Evolutionary conservation across 139 green algal species (phyloP), one percentile per base, ranked within the genome.

Genomic region (Chlorella sp.): DNA sequence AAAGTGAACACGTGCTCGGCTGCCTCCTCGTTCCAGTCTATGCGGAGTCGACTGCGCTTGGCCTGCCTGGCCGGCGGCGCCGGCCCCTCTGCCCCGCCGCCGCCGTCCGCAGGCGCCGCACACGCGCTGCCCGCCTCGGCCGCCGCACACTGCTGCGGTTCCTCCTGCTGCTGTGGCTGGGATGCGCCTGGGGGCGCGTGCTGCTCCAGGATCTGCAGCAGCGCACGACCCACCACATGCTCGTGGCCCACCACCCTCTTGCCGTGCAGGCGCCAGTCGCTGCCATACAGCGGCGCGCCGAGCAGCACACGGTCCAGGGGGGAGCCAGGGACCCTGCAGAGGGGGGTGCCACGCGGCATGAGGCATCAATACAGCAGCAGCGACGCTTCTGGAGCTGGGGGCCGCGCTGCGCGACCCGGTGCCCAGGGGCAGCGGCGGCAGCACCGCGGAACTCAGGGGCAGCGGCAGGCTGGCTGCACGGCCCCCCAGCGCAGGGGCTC

Each of bases 241-340:
- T 78, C 66, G n/a, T 50, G 27, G 8, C 67, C 53, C n/a, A 67
- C 19, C 33, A 80, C 35, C 35, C 43, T 55, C 33, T 38, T 67
- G n/a, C 69, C 72, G 8, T 58, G 46, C 12, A 51, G 27, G 21
- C 15, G 5, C 38, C 73, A 88, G n/a, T 88, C 73, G 27, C 68
- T 72, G 38, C 87, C 87, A 64, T 89, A 92, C 40, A 90, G 91
- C 41, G 88, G 88, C 23, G 87, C 11, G 0, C 88, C 88, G 46
- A 89, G 35, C 60, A 88, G 70, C 36, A 86, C 48, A 29, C 80
- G 71, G 48, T 11, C 8, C 4, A 31, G 46, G 23, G 53, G 67
- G 31, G 11, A 46, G 69, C 46, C 40, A 19, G 58, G 58, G 61
- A 77, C 33, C 59, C 56, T 51, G 41, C 58, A 19, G 43, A 19